These are phyloP conservation scores for Lactifluus rugatus DNA, from an alignment of 768 basidiomycete species.

Conservation along the genomic window DNA sequence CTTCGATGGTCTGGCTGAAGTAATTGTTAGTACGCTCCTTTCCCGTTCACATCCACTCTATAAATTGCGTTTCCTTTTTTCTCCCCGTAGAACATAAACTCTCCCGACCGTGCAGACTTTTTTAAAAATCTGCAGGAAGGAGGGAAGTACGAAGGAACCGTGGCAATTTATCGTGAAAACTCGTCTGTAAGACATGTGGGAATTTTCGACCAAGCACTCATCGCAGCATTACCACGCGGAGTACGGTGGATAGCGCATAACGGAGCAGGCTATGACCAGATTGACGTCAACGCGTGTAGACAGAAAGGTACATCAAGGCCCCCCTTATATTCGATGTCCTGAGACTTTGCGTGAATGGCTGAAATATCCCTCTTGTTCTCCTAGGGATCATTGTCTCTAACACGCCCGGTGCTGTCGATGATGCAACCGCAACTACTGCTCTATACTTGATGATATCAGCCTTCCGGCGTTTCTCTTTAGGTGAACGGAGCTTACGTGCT, in stretches of 20 bases:
- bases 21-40: constrained; percentile 48
- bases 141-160: constrained; percentile 62
- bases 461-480: constrained; percentile 59
- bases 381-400: constrained; percentile 74
- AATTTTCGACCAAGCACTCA: constrained; percentile 69
- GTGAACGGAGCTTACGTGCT: constrained; percentile 46
- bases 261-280: constrained; percentile 87
- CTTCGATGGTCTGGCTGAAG: constrained; percentile 58
- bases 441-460: constrained; percentile 75
- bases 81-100: constrained; percentile 39
- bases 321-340: background rate
- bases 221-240: constrained; percentile 52
- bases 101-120: constrained; percentile 57
- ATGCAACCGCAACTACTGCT: constrained; percentile 84
- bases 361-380: background rate
- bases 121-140: constrained; percentile 49
- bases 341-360: background rate
- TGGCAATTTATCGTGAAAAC: constrained; percentile 77
- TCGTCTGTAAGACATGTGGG: constrained; percentile 56
- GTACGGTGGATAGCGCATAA: constrained; percentile 89
- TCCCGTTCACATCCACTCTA: background rate
- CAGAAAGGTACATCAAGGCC: constrained; percentile 42
- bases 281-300: constrained; percentile 68
- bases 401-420: constrained; percentile 84
- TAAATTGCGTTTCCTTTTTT: background rate